Conservation (phyloP, 2,329 filamentous ascomycete species). For the Colletotrichum scovillei region DNA sequence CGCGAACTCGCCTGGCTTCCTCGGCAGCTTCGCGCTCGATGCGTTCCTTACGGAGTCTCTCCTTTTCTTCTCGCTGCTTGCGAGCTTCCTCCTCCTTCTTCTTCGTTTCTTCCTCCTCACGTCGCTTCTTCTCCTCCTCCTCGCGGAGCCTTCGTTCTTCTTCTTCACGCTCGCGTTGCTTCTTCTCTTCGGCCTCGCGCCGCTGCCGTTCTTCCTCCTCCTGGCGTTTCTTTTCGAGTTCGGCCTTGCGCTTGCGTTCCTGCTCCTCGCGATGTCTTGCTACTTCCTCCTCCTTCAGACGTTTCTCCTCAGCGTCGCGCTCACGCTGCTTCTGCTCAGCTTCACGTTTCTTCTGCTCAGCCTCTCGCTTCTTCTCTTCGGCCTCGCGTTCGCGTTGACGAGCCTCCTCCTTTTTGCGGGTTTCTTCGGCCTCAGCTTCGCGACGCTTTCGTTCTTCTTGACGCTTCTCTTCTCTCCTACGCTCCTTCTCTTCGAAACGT, state of each 20-base stretch:
- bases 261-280: conserved; percentile 47
- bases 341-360: conserved; percentile 36
- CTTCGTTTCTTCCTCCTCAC: conserved; percentile 52
- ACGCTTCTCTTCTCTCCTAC: conserved; percentile 35
- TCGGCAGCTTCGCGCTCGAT: conserved; percentile 60
- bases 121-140: conserved; percentile 49
- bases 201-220: conserved; percentile 38
- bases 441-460: conserved; percentile 41
- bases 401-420: conserved; percentile 44
- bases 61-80: conserved; percentile 57
- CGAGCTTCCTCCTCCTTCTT: conserved; percentile 51
- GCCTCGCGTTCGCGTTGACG: conserved; percentile 32
- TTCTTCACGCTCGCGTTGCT: conserved; percentile 40
- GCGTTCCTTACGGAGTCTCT: conserved; percentile 56
- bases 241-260: conserved; percentile 41
- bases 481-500: conserved; percentile 43
- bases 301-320: conserved; percentile 51
- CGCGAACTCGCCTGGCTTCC: conserved; percentile 60
- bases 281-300: conserved; percentile 44
- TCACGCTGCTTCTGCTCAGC: conserved; percentile 49
- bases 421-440: conserved; percentile 47
- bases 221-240: conserved; percentile 39
- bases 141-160: conserved; percentile 46
- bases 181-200: conserved; percentile 43
- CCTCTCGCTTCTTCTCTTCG: conserved; percentile 34